These are phyloP conservation scores for Eutrema japonicum DNA, from an alignment of 345 rosid genomes.

Conservation along the genomic window DNA sequence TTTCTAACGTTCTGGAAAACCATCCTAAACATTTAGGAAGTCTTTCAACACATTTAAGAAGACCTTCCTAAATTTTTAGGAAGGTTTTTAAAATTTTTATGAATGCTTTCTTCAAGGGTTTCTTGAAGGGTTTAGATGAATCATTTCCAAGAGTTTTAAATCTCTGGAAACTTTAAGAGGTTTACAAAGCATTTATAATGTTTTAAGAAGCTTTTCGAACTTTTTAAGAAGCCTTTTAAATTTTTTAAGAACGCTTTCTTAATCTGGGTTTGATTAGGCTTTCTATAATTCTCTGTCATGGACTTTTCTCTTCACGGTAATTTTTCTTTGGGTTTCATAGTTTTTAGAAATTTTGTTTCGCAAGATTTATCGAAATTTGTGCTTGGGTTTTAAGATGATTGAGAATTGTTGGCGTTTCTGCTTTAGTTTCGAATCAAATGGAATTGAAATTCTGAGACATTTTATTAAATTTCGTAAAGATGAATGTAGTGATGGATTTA, in stretches of 20 bases:
- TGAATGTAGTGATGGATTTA: neutral
- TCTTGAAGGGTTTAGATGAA: too few relatives aligned
- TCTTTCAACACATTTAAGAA: too few relatives aligned
- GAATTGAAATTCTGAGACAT: neutral
- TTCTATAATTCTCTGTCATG: neutral
- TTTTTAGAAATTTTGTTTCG: neutral
- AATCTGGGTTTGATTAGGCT: neutral
- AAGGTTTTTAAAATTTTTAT: too few relatives aligned
- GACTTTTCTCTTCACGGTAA: slow-evolving; percentile 23
- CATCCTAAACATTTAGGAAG: too few relatives aligned
- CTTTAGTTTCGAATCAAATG: slow-evolving; percentile 1
- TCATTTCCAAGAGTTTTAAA: too few relatives aligned
- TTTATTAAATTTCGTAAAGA: neutral
- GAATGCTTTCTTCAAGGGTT: too few relatives aligned
- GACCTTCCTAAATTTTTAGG: too few relatives aligned
- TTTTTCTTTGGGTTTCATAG: neutral
- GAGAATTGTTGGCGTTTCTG: neutral
- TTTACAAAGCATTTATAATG: too few relatives aligned
- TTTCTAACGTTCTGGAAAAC: too few relatives aligned
- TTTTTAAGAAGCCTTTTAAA: too few relatives aligned
- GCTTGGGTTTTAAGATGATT: neutral
- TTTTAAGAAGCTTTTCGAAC: too few relatives aligned
- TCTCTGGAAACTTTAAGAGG: too few relatives aligned
- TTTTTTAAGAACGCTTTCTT: neutral
- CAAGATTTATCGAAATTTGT: neutral